These are phyloP conservation scores for Rosa multiflora DNA, from an alignment of 306 rosid species.

Conservation along the genomic window DNA sequence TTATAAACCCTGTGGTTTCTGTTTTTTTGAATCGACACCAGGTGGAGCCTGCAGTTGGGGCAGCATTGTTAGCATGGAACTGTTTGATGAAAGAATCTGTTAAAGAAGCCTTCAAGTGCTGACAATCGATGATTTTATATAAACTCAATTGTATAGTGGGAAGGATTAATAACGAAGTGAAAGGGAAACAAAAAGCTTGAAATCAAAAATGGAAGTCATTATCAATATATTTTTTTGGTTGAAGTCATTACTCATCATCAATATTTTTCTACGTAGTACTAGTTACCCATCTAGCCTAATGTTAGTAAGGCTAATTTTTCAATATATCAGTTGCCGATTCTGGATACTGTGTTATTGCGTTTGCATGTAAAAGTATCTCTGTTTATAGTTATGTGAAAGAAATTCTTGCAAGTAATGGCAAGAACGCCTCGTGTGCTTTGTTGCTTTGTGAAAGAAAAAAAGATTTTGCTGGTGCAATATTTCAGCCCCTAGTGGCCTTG, in stretches of 20 bases:
- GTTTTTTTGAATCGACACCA: slow-evolving; percentile 28
- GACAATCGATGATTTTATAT: slow-evolving; percentile 17
- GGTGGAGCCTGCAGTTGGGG: slow-evolving; percentile 97
- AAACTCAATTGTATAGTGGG: slow-evolving; percentile 33
- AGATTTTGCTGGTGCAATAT: neutral
- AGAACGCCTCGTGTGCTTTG: neutral
- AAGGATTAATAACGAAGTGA: slow-evolving; percentile 15
- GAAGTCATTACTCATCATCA: slow-evolving; percentile 4
- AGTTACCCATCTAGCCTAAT: neutral
- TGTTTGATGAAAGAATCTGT: slow-evolving; percentile 61
- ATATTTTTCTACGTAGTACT: neutral
- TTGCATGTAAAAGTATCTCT: slow-evolving; percentile 14
- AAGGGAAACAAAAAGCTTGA: slow-evolving; percentile 12
- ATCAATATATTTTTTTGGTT: neutral
- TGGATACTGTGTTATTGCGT: neutral
- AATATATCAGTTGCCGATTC: neutral
- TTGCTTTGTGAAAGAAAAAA: neutral
- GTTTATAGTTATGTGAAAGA: slow-evolving; percentile 9
- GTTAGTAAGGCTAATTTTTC: slow-evolving; percentile 11
- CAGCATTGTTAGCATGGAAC: slow-evolving; percentile 90
- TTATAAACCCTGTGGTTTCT: neutral
- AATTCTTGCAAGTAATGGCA: slow-evolving; percentile 3
- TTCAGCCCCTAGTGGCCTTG: neutral
- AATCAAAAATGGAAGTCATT: neutral
- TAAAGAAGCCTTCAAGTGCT: slow-evolving; percentile 38